Percentiles rank a stretch among this genome's conserved stretches.
phyloP scores from a whole-genome alignment of 2,329 filamentous ascomycete species.

The Westerdykella ornata region DNA sequence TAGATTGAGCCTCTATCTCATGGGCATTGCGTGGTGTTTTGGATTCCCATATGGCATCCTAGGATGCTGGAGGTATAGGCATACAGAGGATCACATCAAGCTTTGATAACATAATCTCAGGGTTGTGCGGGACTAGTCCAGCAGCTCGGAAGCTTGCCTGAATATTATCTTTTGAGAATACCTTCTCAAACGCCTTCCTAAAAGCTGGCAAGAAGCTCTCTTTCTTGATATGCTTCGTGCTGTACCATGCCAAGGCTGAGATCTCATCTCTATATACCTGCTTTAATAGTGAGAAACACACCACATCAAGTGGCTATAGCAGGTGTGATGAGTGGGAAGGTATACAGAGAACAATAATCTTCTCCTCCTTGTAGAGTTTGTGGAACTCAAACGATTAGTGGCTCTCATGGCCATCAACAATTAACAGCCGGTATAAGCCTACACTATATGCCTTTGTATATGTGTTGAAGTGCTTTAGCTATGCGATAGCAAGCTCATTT shows the following conservation, averaged over 20 bases:
- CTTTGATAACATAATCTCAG: too few relatives aligned
- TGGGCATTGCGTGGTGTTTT: neutral
- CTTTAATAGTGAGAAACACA: too few relatives aligned
- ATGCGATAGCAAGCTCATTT: too few relatives aligned
- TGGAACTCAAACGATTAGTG: neutral
- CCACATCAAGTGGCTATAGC: too few relatives aligned
- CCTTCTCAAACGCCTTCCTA: neutral
- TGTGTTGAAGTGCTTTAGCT: conserved; percentile 32
- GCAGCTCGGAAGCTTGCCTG: neutral
- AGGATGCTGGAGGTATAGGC: too few relatives aligned
- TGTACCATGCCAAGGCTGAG: neutral
- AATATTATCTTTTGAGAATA: neutral
- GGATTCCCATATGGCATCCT: neutral
- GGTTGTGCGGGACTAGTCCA: neutral
- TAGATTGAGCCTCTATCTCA: too few relatives aligned
- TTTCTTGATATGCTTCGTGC: neutral
- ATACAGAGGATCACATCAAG: too few relatives aligned
- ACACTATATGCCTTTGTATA: conserved; percentile 16
- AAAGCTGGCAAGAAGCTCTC: neutral
- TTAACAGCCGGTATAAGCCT: conserved; percentile 28
- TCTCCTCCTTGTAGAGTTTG: conserved; percentile 1
- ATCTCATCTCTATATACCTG: too few relatives aligned
- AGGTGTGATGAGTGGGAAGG: too few relatives aligned
- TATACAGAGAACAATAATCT: too few relatives aligned
- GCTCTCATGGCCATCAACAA: conserved; percentile 17